Base-by-base conservation (phyloP, 2,329 filamentous ascomycete genomes). In the Emmonsiellopsis sp. region DNA sequence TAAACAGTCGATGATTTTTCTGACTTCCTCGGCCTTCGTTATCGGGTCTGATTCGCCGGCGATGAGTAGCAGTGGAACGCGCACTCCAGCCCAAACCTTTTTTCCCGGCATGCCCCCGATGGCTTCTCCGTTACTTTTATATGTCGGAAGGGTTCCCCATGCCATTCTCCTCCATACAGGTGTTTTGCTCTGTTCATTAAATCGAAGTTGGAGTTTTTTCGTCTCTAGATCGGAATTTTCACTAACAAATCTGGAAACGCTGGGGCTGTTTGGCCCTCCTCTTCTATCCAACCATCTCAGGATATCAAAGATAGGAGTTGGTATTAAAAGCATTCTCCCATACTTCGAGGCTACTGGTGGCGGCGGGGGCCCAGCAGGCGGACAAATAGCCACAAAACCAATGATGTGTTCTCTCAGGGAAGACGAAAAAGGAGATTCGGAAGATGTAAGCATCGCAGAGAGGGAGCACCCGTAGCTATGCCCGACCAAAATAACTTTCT, bases 401-500 rank as follows among this genome's bases (percentile, higher is more conserved):
- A 84, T 72, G n/a, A 94, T 79, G 63, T 87, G 76, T 8, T 83
- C 69, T 34, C 80, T 75, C n/a, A 89, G 62, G 1, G 73, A 67
- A 30, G 75, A 74, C 20, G 69, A 73, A 55, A 83, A 73, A 1
- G 77, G 70, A 1, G 78, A 81, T 58, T 77, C 70, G 2, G 76
- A 73, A 0, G 82, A 84, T 8, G 89, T 85, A 50, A 97, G 74
- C 13, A 85, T 73, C 30, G 87, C 84, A 5, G 85, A 82, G 16
- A 96, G 74, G 2, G 87, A 87, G 55, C 87, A 90, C 6, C 93
- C 93, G 81, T 96, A 86, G 66, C 89, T 95, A 65, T 98, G 93
- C 1, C 85, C 89, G 55, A 97, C 81, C 32, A 96, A 69, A 16
- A 96, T 79, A 11, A 95, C 79, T 3, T 83, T 80, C 67, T 95